phyloP scores from a whole-genome alignment of 2,329 filamentous ascomycete genomes.

The Atkinsonella texensis region DNA sequence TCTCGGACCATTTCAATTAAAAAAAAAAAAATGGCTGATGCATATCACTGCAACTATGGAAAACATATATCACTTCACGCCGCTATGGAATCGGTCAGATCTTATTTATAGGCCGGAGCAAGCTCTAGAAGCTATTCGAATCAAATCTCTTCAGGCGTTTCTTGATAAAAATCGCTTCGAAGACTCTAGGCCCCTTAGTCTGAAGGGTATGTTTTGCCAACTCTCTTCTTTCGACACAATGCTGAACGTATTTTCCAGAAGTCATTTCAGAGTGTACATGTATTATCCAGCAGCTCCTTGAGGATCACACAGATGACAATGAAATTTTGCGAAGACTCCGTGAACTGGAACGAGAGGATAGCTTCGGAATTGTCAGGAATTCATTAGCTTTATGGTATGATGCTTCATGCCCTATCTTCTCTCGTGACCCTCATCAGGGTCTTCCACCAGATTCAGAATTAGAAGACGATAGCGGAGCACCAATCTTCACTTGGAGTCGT shows the following conservation, averaged over 20 bases:
- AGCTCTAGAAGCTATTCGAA: slow-evolving; percentile 7
- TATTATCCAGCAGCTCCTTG: slow-evolving; percentile 7
- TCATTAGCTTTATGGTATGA: slow-evolving; percentile 12
- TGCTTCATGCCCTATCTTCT: slow-evolving; percentile 7
- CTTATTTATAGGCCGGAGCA: slow-evolving; percentile 6
- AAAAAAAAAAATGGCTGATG: no score
- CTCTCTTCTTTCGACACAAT: neutral
- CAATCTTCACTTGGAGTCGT: slow-evolving; percentile 5
- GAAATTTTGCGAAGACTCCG: slow-evolving; percentile 8
- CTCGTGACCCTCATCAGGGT: slow-evolving; percentile 9
- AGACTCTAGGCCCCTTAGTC: neutral
- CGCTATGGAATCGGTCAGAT: slow-evolving; percentile 12
- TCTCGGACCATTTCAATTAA: neutral
- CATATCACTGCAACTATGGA: slow-evolving; percentile 10
- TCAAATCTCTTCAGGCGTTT: slow-evolving; percentile 6
- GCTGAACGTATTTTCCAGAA: slow-evolving; percentile 4
- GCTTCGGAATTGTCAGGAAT: slow-evolving; percentile 6
- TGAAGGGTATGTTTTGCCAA: neutral
- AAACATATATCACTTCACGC: slow-evolving; percentile 12
- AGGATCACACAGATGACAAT: slow-evolving; percentile 6
- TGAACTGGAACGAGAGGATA: slow-evolving; percentile 1
- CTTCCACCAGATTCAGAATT: neutral
- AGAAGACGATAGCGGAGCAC: neutral
- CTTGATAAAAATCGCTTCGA: slow-evolving; percentile 2
- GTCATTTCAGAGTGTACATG: slow-evolving; percentile 5